Percentiles rank a stretch among this genome's conserved stretches.
These are phyloP conservation scores for Corchorus olitorius DNA, from an alignment of 345 rosid species.

Conservation along the genomic window DNA sequence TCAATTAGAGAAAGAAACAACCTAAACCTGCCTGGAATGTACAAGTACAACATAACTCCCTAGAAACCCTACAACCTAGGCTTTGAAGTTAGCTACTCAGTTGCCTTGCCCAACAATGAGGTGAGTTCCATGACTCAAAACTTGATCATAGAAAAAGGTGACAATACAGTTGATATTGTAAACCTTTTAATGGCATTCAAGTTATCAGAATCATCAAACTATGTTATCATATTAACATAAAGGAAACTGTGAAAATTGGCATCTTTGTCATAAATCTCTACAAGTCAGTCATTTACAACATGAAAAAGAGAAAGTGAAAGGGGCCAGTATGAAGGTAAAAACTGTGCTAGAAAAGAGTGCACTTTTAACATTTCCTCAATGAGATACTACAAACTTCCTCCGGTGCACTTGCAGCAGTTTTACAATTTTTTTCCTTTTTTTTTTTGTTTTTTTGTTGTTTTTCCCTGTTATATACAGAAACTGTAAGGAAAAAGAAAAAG, in stretches of 20 bases:
- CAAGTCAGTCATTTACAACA: neutral
- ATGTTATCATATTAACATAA: neutral
- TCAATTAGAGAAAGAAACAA: too few species aligned
- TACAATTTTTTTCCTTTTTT: neutral
- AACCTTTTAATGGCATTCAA: neutral
- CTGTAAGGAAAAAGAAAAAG: constrained; percentile 24
- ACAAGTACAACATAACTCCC: too few species aligned
- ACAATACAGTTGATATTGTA: neutral
- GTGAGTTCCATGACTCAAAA: too few species aligned
- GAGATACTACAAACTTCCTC: constrained; percentile 18
- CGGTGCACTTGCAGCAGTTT: constrained; percentile 16
- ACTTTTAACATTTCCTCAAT: constrained; percentile 16
- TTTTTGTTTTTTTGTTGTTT: constrained; percentile 5
- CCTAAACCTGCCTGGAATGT: too few species aligned
- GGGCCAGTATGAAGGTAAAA: neutral
- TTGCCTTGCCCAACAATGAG: too few species aligned
- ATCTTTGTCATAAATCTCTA: neutral
- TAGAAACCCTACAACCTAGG: too few species aligned
- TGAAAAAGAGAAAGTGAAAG: neutral
- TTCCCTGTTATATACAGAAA: constrained; percentile 47
- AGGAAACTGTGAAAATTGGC: neutral
- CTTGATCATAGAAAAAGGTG: too few species aligned
- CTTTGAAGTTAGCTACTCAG: too few species aligned
- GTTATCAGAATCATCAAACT: neutral
- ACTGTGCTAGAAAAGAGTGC: neutral